phyloP scores from a whole-genome alignment of 2,329 filamentous ascomycete species.

The Domatiomyces globalis region DNA sequence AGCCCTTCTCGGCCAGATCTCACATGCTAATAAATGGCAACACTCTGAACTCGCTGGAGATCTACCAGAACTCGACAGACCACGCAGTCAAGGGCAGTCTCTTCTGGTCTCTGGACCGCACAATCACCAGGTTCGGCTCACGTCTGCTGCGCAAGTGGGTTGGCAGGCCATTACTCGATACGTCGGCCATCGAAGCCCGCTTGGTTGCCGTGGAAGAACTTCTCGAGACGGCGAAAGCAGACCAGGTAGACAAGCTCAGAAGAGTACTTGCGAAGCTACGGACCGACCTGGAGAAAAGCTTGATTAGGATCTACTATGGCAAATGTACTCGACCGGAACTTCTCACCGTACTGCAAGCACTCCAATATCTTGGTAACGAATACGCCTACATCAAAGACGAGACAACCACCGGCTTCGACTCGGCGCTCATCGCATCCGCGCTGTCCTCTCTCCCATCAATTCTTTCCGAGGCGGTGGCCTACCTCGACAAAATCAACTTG shows the following conservation, averaged over 20 bases:
- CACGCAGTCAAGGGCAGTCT: slow-evolving; percentile 72
- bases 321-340: slow-evolving; percentile 87
- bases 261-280: slow-evolving; percentile 56
- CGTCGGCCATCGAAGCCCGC: slow-evolving; percentile 57
- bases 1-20: slow-evolving; percentile 82
- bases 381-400: slow-evolving; percentile 54
- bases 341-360: slow-evolving; percentile 65
- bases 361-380: slow-evolving; percentile 67
- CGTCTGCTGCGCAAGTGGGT: slow-evolving; percentile 88
- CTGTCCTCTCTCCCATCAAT: slow-evolving; percentile 66
- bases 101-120: slow-evolving; percentile 92
- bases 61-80: slow-evolving; percentile 91
- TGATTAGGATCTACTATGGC: slow-evolving; percentile 94
- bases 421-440: slow-evolving; percentile 54
- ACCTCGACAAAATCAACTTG: slow-evolving; percentile 73
- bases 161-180: slow-evolving; percentile 73
- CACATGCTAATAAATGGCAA: slow-evolving; percentile 97
- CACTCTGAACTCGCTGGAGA: slow-evolving; percentile 81
- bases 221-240: slow-evolving; percentile 50
- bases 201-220: slow-evolving; percentile 79
- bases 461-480: slow-evolving; percentile 53
- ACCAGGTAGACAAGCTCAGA: slow-evolving; percentile 59
- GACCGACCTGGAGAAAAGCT: slow-evolving; percentile 76
- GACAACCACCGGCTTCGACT: slow-evolving; percentile 57
- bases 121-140: slow-evolving; percentile 76